Evolutionary conservation across 352 stramenopile genomes (phyloP), one percentile per base, ranked within the genome.

Genomic region (Blastocystis sp.): DNA sequence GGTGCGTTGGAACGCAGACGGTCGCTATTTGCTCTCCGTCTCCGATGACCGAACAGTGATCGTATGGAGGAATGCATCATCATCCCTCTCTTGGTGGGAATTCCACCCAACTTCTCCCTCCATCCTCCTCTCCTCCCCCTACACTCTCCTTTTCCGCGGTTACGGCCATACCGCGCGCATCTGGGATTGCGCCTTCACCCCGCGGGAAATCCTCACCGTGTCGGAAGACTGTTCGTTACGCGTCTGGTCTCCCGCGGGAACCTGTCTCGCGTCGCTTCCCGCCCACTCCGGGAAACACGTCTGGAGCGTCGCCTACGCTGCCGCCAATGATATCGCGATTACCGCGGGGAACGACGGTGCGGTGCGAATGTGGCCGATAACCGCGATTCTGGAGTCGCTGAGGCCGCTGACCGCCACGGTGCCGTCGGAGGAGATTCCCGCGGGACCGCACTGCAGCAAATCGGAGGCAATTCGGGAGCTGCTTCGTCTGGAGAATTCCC

Each of bases 281-380:
- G 75, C 49, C 4, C 75, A 85, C 24, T 73, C 71, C 1, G 75
- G 75, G 7, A 85, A 85, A 29, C 75, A 85, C 27, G 63, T 85
- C n/a, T 85, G 75, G 75, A 73, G 57, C 48, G 46, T 48, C 9
- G 75, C 53, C 16, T 85, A 75, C 27, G 63, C 71, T 40, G 7
- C 75, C 24, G 16, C 0, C 27, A 34, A 11, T 21, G 59, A 48
- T 21, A n/a, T 85, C n/a, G 53, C 51, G 18, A 38, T 54, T 9
- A 85, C 27, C 51, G 75, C 49, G 0, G 75, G 75, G 11, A 85
- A 85, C 44, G 75, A 85, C 51, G 36, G 75, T n/a, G 36, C 75
- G 11, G 57, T 85, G n/a, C 71, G 75, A 29, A 6, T 85, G 18
- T 85, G 75, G 75, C 36, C 71, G n/a, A 38, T 85, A 16, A n/a